A percentile compares a stretch with the other conserved stretches of the same genome.
These are phyloP conservation scores for Paraurostyla sp. DNA, from an alignment of 73 alveolate species.

Conservation along the genomic window DNA sequence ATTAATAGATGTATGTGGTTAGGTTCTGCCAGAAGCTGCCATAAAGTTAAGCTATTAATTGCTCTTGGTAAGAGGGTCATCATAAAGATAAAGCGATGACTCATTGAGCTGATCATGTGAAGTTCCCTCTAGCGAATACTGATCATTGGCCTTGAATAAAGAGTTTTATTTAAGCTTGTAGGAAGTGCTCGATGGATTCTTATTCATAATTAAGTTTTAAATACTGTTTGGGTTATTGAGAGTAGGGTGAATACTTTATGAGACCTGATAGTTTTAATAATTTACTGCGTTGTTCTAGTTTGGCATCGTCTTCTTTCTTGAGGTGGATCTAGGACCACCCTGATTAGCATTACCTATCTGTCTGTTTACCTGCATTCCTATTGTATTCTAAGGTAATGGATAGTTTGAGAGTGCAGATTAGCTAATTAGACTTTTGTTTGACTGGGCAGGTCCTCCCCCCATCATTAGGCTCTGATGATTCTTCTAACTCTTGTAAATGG, in stretches of 20 bases:
- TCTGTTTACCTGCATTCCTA: background rate
- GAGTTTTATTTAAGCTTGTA: conserved; percentile 17
- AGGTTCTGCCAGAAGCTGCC: background rate
- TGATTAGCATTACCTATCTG: background rate
- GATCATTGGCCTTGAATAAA: background rate
- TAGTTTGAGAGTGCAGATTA: background rate
- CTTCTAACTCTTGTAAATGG: background rate
- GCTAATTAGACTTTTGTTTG: background rate
- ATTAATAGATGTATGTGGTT: too few species aligned
- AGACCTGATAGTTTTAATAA: background rate
- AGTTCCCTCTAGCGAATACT: background rate
- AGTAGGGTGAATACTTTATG: background rate
- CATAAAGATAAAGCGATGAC: conserved; percentile 30
- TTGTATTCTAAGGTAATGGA: background rate
- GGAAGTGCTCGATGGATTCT: conserved; percentile 21
- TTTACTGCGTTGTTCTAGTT: too few species aligned
- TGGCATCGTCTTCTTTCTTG: conserved; percentile 10
- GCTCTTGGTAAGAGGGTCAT: background rate
- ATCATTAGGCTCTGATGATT: background rate
- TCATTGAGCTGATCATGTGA: conserved; percentile 38
- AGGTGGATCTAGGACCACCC: conserved; percentile 25
- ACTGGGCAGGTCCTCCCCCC: background rate
- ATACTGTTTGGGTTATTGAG: background rate
- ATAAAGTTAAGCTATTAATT: background rate
- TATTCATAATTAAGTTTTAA: background rate